Conservation (phyloP, 306 rosid genomes). For the Cotoneaster glaucophyllus region DNA sequence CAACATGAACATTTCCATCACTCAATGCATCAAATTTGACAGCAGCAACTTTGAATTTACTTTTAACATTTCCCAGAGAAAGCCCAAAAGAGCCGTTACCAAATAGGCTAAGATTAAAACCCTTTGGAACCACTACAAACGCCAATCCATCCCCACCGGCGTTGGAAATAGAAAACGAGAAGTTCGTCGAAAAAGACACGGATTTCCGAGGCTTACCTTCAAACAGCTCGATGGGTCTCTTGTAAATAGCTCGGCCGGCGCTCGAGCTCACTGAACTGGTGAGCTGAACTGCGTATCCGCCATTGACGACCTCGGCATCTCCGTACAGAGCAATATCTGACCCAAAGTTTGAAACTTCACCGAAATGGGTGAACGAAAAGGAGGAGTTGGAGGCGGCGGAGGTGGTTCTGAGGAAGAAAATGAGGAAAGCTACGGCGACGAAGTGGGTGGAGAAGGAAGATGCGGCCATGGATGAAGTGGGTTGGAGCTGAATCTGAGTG, state of each 20-base stretch:
- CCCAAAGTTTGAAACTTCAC: slow-evolving; percentile 43
- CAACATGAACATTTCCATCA: slow-evolving; percentile 30
- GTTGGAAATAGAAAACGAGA: slow-evolving; percentile 53
- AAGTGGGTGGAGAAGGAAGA: slow-evolving; percentile 33
- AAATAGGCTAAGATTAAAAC: slow-evolving; percentile 38
- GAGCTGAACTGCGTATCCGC: slow-evolving; percentile 53
- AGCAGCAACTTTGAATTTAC: slow-evolving; percentile 26
- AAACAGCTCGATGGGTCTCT: slow-evolving; percentile 58
- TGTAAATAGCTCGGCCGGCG: slow-evolving; percentile 50
- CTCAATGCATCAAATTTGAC: slow-evolving; percentile 43
- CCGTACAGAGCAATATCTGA: slow-evolving; percentile 55
- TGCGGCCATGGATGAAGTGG: slow-evolving; percentile 59
- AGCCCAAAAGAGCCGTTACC: slow-evolving; percentile 39
- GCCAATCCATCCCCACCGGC: slow-evolving; percentile 56
- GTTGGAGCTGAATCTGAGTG: slow-evolving; percentile 40
- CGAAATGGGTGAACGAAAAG: slow-evolving; percentile 56
- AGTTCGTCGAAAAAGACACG: slow-evolving; percentile 63
- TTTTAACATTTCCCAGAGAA: slow-evolving; percentile 29
- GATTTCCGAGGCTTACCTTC: slow-evolving; percentile 48
- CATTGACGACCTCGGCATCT: slow-evolving; percentile 51
- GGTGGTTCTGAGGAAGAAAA: slow-evolving; percentile 41
- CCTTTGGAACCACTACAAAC: slow-evolving; percentile 62
- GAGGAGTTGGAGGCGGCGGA: slow-evolving; percentile 36
- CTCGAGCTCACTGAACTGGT: slow-evolving; percentile 35
- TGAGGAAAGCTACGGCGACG: slow-evolving; percentile 25